phyloP scores from a whole-genome alignment of 2,329 filamentous ascomycete genomes.

The Xylaria sp. region DNA sequence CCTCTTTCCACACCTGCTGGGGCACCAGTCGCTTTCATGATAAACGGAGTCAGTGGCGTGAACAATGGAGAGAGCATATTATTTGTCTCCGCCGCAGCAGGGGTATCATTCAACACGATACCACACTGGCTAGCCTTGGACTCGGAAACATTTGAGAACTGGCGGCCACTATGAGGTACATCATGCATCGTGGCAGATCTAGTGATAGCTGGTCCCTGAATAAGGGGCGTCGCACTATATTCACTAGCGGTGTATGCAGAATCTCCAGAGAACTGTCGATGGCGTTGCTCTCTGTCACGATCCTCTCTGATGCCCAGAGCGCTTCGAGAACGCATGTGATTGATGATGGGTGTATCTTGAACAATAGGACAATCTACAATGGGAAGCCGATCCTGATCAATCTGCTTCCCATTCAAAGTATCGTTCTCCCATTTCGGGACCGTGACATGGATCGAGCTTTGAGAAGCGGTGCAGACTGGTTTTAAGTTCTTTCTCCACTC shows the following conservation, averaged over 20 bases:
- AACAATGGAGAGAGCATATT: slow-evolving; percentile 33
- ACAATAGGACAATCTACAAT: slow-evolving; percentile 2
- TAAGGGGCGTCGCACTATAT: background rate
- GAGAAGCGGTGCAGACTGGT: slow-evolving; percentile 10
- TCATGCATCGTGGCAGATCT: slow-evolving; percentile 34
- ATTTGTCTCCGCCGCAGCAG: background rate
- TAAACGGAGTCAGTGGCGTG: slow-evolving; percentile 47
- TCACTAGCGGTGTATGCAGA: slow-evolving; percentile 8
- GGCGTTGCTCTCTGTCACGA: slow-evolving; percentile 9
- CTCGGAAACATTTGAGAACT: slow-evolving; percentile 6
- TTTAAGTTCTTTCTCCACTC: slow-evolving; percentile 23
- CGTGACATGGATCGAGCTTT: slow-evolving; percentile 21
- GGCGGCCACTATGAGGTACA: slow-evolving; percentile 13
- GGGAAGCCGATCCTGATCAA: background rate
- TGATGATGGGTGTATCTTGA: slow-evolving; percentile 8
- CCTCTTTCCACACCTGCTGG: slow-evolving; percentile 11
- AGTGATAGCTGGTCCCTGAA: slow-evolving; percentile 4
- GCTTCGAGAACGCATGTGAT: slow-evolving; percentile 34
- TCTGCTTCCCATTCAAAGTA: background rate
- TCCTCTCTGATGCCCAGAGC: slow-evolving; percentile 30
- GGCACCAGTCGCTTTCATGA: slow-evolving; percentile 45
- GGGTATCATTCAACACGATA: background rate
- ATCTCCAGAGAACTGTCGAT: slow-evolving; percentile 19
- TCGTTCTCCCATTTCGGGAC: slow-evolving; percentile 9
- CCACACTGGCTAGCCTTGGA: background rate